Base-by-base conservation (phyloP, 148 eudicot genomes). In the Suaeda aralocaspica region DNA sequence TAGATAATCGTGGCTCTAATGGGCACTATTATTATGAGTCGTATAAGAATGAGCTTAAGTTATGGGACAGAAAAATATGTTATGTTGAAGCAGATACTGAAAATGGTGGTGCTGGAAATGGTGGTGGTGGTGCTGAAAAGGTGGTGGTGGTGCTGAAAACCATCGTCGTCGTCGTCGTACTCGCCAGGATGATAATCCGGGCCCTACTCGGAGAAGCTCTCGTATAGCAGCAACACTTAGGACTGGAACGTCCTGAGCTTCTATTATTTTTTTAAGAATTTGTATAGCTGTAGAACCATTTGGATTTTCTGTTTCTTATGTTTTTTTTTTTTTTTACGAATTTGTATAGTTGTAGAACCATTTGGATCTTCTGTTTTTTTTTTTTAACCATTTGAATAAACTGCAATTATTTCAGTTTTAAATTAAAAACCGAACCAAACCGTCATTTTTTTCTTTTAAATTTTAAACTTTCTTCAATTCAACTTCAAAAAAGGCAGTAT, bases 81-180 rank as follows among this genome's bases (percentile, higher is more conserved):
- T 2, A 2, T 15, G 7, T 16, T 49, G 53, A 49, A 15, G n/a
- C 66, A 70, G 6, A 68, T 30, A 55, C 72, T 7, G 15, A n/a
- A n/a, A n/a, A 73, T 72, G 6, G 62, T 8, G 1, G 64, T 51
- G 64, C 16, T n/a, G 6, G 18, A n/a, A n/a, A n/a, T 30, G 62
- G 73, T 7, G 15, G 77, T 72, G 6, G 62, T 8, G 1, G 64
- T 51, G 64, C 16, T n/a, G 6, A 49, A n/a, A n/a, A n/a, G n/a
- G n/a, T 49, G 66, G 77, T 10, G 73, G 73, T 28, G 66, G 70
- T 44, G 72, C 73, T 67, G 53, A n/a, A 41, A 36, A 7, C 53
- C 22, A 24, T 36, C 2, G 67, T 67, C 8, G 1, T 36, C 18
- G 60, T 25, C 36, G 49, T n/a, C n/a, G 49, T 45, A 5, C 11